Conservation (phyloP, 768 basidiomycete species). For the Collybia nuda region DNA sequence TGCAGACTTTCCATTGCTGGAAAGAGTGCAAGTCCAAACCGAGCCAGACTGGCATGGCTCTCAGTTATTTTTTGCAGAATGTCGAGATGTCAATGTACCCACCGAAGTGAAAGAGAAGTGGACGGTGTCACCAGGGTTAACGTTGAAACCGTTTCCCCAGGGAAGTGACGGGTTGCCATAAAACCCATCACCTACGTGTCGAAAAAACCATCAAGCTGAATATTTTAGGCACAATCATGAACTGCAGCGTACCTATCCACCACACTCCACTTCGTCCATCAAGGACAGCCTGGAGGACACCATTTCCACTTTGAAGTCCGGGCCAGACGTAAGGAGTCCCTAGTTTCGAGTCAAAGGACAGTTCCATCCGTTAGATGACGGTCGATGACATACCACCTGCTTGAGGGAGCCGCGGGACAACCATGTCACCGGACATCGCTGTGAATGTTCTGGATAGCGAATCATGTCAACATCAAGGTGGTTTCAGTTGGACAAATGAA, state of each 20-base stretch:
- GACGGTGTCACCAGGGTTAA: constrained; percentile 23
- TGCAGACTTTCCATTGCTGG: constrained; percentile 21
- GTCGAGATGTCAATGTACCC: not conserved
- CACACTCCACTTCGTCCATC: constrained; percentile 25
- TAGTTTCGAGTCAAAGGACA: not conserved
- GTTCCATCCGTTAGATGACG: not conserved
- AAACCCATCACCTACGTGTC: constrained; percentile 21
- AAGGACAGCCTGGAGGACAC: constrained; percentile 24
- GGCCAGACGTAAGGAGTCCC: constrained; percentile 27
- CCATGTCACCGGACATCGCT: constrained; percentile 24
- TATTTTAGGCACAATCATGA: not conserved
- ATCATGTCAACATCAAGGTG: too few species aligned
- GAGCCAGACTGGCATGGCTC: constrained; percentile 15
- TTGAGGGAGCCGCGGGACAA: constrained; percentile 20
- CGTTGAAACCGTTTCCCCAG: constrained; percentile 27
- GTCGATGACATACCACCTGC: constrained; percentile 14
- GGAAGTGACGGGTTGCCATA: constrained; percentile 24
- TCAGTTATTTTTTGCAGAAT: not conserved
- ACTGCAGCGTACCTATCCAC: constrained; percentile 20
- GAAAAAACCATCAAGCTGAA: not conserved
- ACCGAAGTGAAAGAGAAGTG: constrained; percentile 21
- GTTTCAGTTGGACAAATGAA: not conserved
- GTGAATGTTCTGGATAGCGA: constrained; percentile 15
- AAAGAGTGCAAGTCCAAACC: constrained; percentile 23
- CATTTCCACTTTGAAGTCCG: constrained; percentile 23